Percentiles rank a stretch among this genome's conserved stretches.
Evolutionary conservation across 2,329 filamentous ascomycete genomes (phyloP).

Genomic region (Claviceps africana): DNA sequence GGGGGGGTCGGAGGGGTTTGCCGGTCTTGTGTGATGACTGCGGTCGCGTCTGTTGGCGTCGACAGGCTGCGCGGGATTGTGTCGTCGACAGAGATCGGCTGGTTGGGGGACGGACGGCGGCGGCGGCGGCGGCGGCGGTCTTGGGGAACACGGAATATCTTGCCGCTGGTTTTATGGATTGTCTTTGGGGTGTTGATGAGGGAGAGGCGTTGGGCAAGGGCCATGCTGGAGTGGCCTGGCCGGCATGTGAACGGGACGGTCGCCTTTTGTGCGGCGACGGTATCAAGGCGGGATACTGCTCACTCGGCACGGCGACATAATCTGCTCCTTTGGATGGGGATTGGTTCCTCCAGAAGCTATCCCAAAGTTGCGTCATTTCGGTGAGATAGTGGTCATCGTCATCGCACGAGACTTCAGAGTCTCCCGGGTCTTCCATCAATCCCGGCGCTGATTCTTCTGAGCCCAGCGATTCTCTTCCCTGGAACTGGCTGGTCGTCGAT

Average conservation of each 20-base stretch:
- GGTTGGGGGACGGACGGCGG: slow-evolving; percentile 2
- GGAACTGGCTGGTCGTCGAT: slow-evolving; percentile 1
- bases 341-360: slow-evolving; percentile 30
- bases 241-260: not conserved
- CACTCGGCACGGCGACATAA: slow-evolving; percentile 9
- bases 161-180: slow-evolving; percentile 12
- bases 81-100: not conserved
- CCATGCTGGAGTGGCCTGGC: slow-evolving; percentile 13
- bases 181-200: not conserved
- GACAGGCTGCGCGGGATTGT: not conserved
- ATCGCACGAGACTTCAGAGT: slow-evolving; percentile 36
- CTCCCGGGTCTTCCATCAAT: slow-evolving; percentile 35
- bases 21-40: not conserved
- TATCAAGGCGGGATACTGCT: slow-evolving; percentile 19
- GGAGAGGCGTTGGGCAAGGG: slow-evolving; percentile 13
- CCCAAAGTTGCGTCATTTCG: slow-evolving; percentile 33
- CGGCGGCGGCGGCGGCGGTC: slow-evolving; percentile 8
- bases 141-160: slow-evolving; percentile 31
- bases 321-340: slow-evolving; percentile 1
- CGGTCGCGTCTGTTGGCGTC: slow-evolving; percentile 1
- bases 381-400: slow-evolving; percentile 36
- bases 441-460: slow-evolving; percentile 33
- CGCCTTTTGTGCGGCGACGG: slow-evolving; percentile 14
- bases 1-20: slow-evolving; percentile 16
- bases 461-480: slow-evolving; percentile 18